A percentile compares a stretch with the other conserved stretches of the same genome.
Conservation (phyloP, 257 asterid genomes). For the Paulownia fortunei region DNA sequence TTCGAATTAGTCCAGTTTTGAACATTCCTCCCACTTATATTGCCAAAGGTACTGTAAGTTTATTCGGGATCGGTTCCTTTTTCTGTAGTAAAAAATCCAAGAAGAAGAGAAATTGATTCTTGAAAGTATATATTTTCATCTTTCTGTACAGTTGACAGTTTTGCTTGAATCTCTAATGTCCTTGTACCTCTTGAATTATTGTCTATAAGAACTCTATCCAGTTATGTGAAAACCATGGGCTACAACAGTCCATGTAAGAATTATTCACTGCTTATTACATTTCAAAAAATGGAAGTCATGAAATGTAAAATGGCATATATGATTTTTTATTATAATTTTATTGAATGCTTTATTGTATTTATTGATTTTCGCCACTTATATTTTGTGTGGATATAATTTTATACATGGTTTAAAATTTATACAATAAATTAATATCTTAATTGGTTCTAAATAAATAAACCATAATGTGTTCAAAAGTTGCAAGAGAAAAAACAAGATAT, state of each 20-base stretch:
- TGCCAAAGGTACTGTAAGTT: conserved; percentile 61
- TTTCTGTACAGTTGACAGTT: conserved; percentile 35
- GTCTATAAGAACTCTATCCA: neutral
- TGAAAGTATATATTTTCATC: neutral
- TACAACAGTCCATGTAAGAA: neutral
- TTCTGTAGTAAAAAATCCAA: conserved; percentile 72
- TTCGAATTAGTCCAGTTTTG: conserved; percentile 70
- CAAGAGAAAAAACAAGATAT: conserved; percentile 31
- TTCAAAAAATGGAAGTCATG: too few species aligned
- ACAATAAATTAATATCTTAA: neutral
- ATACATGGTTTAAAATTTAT: too few species aligned
- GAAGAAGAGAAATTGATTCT: conserved; percentile 68
- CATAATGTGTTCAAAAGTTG: neutral
- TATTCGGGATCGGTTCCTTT: conserved; percentile 72
- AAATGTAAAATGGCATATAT: too few species aligned
- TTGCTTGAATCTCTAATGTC: conserved; percentile 1
- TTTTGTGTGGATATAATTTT: too few species aligned
- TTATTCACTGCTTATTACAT: neutral
- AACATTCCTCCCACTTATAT: conserved; percentile 71
- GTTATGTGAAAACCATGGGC: conserved; percentile 6
- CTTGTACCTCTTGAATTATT: conserved; percentile 24
- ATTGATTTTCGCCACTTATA: too few species aligned
- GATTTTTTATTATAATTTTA: too few species aligned
- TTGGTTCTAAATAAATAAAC: conserved; percentile 2
- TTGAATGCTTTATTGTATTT: too few species aligned